Evolutionary conservation across 441 rosid genomes (phyloP).

Genomic region (Pelargonium cotyledonis): DNA sequence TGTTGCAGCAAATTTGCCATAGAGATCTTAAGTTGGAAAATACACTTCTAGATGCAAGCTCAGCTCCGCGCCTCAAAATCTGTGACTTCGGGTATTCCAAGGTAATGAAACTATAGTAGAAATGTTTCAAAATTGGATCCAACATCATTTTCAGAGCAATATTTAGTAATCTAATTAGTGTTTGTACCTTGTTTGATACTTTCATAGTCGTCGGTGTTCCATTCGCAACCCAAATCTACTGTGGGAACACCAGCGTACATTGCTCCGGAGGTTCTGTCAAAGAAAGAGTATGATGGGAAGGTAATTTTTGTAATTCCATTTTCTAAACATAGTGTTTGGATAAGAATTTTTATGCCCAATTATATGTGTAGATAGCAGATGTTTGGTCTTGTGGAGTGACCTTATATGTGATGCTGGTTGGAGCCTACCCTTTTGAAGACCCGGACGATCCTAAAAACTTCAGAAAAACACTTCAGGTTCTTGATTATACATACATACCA

Average conservation of each 20-base stretch:
- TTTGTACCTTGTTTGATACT: constrained; percentile 1
- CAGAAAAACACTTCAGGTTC: constrained; percentile 71
- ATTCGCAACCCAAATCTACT: constrained; percentile 94
- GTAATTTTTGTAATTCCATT: constrained; percentile 12
- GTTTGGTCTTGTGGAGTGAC: constrained; percentile 99
- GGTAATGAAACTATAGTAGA: constrained; percentile 24
- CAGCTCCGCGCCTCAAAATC: constrained; percentile 58
- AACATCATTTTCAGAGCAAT: too few species aligned
- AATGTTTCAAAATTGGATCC: too few species aligned
- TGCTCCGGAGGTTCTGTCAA: constrained; percentile 90
- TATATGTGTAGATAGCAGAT: constrained; percentile 69
- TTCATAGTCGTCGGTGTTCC: constrained; percentile 78
- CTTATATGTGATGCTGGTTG: constrained; percentile 91
- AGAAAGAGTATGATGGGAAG: constrained; percentile 98
- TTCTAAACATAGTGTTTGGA: neutral
- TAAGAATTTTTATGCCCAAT: constrained; percentile 5
- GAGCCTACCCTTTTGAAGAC: constrained; percentile 97
- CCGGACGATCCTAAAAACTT: constrained; percentile 94
- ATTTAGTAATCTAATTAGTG: neutral
- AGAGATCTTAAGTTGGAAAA: constrained; percentile 69
- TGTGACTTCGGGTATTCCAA: constrained; percentile 76
- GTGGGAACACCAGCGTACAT: constrained; percentile 99
- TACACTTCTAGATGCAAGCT: constrained; percentile 57
- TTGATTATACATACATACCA: neutral
- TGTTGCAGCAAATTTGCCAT: constrained; percentile 58